phyloP scores from a whole-genome alignment of 148 eudicot species.

The Arbutus unedo region DNA sequence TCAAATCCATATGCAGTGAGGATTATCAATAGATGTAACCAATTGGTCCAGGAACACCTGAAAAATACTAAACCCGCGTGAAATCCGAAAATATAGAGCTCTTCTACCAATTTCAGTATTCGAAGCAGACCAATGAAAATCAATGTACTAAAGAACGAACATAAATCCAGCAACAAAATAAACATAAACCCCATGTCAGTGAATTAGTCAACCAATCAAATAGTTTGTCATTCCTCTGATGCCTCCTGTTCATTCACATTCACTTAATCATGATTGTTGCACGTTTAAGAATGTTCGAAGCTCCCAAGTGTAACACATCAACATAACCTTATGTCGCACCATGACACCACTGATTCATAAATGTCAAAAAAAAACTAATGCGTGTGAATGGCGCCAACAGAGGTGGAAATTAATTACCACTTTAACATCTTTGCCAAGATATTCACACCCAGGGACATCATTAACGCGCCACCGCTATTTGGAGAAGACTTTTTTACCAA shows the following conservation, averaged over 20 bases:
- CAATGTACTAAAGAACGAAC: background rate
- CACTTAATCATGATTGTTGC: background rate
- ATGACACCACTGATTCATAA: slow-evolving; percentile 1
- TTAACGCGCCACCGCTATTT: slow-evolving; percentile 40
- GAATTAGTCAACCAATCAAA: slow-evolving; percentile 3
- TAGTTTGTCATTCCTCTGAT: background rate
- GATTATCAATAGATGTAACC: slow-evolving; percentile 5
- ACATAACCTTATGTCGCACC: background rate
- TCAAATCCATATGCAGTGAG: background rate
- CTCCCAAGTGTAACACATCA: background rate
- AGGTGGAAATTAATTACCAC: slow-evolving; percentile 44
- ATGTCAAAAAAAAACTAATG: background rate
- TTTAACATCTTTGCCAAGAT: slow-evolving; percentile 79
- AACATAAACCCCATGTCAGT: background rate
- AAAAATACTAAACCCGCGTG: background rate
- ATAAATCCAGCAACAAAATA: background rate
- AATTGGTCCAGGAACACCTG: slow-evolving; percentile 5
- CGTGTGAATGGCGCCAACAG: background rate
- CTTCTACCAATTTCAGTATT: background rate
- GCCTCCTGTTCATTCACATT: background rate
- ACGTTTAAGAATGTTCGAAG: background rate
- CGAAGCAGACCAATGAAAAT: background rate
- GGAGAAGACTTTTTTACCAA: slow-evolving; percentile 58
- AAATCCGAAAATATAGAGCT: background rate
- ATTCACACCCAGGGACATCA: slow-evolving; percentile 73